These are phyloP conservation scores for Bolboschoenoplectus hybrid DNA, from an alignment of 202 grass and related monocot genomes.

Conservation along the genomic window DNA sequence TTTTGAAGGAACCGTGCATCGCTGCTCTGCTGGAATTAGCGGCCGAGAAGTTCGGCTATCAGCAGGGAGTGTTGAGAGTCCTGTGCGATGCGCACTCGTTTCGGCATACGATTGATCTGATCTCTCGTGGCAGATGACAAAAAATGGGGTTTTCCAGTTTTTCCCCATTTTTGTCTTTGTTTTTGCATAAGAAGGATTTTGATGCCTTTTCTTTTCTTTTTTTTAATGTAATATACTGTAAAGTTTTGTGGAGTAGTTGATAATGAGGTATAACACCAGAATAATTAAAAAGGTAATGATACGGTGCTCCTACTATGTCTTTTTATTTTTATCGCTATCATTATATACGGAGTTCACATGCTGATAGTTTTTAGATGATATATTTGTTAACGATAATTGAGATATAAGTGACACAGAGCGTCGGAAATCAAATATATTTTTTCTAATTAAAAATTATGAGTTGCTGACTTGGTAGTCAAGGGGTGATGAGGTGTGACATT, in stretches of 20 bases:
- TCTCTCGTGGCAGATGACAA: constrained; percentile 17
- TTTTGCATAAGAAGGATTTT: background rate
- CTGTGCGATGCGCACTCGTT: constrained; percentile 52
- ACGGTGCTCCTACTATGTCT: too few relatives aligned
- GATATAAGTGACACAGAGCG: too few relatives aligned
- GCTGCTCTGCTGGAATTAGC: constrained; percentile 52
- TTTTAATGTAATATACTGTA: background rate
- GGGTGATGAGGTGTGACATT: too few relatives aligned
- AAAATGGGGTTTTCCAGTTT: background rate
- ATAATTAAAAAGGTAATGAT: too few relatives aligned
- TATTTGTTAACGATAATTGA: too few relatives aligned
- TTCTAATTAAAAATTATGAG: too few relatives aligned
- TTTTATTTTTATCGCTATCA: too few relatives aligned
- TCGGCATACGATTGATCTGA: constrained; percentile 29
- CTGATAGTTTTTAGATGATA: too few relatives aligned
- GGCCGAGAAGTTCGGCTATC: constrained; percentile 53
- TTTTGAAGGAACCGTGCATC: constrained; percentile 52
- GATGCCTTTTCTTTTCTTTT: background rate
- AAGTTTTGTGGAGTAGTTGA: background rate
- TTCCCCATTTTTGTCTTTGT: background rate
- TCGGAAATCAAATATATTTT: too few relatives aligned
- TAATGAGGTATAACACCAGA: background rate
- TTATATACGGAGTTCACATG: too few relatives aligned
- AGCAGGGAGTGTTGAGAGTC: constrained; percentile 60
- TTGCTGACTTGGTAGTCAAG: too few relatives aligned